Evolutionary conservation across 768 basidiomycete species (phyloP), one percentile per base, ranked within the genome.

Genomic region (Kwoniella sp.): DNA sequence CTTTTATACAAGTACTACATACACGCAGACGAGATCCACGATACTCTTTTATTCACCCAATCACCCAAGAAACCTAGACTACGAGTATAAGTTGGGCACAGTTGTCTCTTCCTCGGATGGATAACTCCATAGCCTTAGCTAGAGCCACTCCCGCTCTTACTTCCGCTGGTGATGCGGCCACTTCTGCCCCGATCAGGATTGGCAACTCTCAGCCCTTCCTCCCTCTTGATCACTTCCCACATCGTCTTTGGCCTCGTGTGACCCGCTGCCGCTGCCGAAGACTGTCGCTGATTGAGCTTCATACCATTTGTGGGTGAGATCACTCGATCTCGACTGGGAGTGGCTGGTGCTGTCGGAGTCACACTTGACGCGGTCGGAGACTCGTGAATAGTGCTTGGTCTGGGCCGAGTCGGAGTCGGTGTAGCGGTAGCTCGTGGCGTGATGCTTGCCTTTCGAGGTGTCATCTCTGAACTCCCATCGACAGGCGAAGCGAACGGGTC

Each of bases 201-300:
- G 25, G 57, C 58, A 2, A 65, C 57, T 22, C 38, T 58, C 30
- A 65, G 28, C 15, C 45, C 47, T 38, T 63, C 55, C 7, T 65
- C 63, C 25, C 48, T 30, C 58, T 59, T 58, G 30, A 65, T 65
- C n/a, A 59, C 63, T 25, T 65, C 57, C 63, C 63, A 65, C 63
- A 65, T 65, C 0, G 63, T 65, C 23, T 48, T 54, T 1, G 57
- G 63, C 47, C 63, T 57, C 31, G 38, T 41, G 23, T 29, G 26
- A 20, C 17, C 62, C 20, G 51, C 31, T 22, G 30, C 56, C 22
- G 7, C 34, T 41, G 28, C 45, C n/a, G 58, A 58, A 2, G 25
- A 5, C 20, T 38, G 34, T 25, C 55, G 34, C 17, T 55, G 28
- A 23, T 34, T 28, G 11, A 45, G 41, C 41, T 17, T 45, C 41